A percentile compares a stretch with the other conserved stretches of the same genome.
These are phyloP conservation scores for Solanum stenotomum DNA, from an alignment of 257 asterid genomes.

Conservation along the genomic window DNA sequence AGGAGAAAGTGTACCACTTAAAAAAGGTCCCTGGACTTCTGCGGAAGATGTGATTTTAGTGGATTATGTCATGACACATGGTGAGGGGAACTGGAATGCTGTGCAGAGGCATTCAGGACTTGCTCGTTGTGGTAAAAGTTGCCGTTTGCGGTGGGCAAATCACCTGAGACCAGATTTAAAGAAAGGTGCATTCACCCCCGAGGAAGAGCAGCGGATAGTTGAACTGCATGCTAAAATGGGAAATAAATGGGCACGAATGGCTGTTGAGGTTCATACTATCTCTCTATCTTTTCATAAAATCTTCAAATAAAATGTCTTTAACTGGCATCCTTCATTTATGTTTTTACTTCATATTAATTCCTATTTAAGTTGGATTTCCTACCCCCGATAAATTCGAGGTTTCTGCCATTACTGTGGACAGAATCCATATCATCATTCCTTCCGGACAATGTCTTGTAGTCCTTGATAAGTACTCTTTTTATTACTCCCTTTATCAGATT, in stretches of 20 bases:
- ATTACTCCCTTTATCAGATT: neutral
- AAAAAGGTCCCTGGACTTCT: slow-evolving; percentile 62
- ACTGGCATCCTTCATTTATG: neutral
- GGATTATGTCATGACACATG: slow-evolving; percentile 41
- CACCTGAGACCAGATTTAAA: slow-evolving; percentile 57
- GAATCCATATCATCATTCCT: neutral
- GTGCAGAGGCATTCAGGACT: slow-evolving; percentile 50
- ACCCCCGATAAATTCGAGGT: neutral
- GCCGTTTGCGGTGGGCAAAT: slow-evolving; percentile 66
- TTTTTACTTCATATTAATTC: neutral
- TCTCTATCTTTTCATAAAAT: neutral
- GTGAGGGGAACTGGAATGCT: slow-evolving; percentile 65
- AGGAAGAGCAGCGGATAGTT: slow-evolving; percentile 42
- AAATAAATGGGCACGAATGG: slow-evolving; percentile 66
- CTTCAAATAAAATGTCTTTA: neutral
- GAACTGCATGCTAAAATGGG: slow-evolving; percentile 59
- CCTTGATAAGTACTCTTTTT: neutral
- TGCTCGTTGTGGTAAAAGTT: slow-evolving; percentile 67
- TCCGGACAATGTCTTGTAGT: neutral
- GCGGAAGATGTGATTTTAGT: slow-evolving; percentile 47
- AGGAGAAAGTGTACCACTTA: slow-evolving; percentile 26
- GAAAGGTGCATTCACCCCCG: slow-evolving; percentile 48
- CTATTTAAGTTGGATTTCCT: neutral
- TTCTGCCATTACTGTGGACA: neutral
- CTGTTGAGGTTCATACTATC: slow-evolving; percentile 36